Evolutionary conservation across 192 early-diverging fungal species (phyloP).

Genomic region (Entophlyctis helioformis): DNA sequence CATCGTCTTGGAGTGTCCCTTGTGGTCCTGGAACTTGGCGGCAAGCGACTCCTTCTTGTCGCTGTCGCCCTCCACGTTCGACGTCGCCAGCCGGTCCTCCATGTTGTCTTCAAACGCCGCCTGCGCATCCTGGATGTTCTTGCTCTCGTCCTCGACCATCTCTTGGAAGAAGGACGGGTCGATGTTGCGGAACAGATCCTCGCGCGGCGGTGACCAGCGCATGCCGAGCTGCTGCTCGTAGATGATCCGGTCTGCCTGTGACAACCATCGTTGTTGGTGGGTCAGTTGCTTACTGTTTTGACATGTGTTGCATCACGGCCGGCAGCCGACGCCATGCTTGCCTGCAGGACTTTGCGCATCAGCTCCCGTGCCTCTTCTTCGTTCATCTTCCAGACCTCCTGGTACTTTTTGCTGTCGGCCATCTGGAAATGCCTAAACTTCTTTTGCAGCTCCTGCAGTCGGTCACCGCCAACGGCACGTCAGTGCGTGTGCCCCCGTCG

Average conservation of each 20-base stretch:
- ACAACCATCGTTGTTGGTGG: too few relatives aligned
- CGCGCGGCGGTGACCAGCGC: slow-evolving; percentile 24
- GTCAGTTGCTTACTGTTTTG: too few relatives aligned
- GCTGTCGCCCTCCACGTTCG: background rate
- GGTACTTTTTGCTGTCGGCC: slow-evolving; percentile 29
- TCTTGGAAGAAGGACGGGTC: slow-evolving; percentile 20
- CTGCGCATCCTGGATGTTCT: background rate
- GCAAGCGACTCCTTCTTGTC: slow-evolving; percentile 15
- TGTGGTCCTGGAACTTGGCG: slow-evolving; percentile 17
- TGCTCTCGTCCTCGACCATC: too few relatives aligned
- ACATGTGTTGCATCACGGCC: too few relatives aligned
- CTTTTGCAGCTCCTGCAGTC: slow-evolving; percentile 43
- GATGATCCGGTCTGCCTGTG: slow-evolving; percentile 39
- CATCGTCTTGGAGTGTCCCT: slow-evolving; percentile 24
- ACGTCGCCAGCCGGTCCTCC: background rate
- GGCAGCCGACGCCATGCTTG: background rate
- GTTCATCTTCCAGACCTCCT: slow-evolving; percentile 45
- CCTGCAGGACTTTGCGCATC: slow-evolving; percentile 39
- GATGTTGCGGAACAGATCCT: slow-evolving; percentile 29
- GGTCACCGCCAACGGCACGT: too few relatives aligned
- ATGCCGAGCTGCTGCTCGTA: slow-evolving; percentile 47
- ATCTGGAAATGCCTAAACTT: slow-evolving; percentile 47
- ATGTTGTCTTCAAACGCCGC: background rate
- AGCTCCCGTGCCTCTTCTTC: slow-evolving; percentile 35
- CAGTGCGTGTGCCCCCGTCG: background rate